phyloP scores from a whole-genome alignment of 257 asterid species.

The Rhazya stricta region DNA sequence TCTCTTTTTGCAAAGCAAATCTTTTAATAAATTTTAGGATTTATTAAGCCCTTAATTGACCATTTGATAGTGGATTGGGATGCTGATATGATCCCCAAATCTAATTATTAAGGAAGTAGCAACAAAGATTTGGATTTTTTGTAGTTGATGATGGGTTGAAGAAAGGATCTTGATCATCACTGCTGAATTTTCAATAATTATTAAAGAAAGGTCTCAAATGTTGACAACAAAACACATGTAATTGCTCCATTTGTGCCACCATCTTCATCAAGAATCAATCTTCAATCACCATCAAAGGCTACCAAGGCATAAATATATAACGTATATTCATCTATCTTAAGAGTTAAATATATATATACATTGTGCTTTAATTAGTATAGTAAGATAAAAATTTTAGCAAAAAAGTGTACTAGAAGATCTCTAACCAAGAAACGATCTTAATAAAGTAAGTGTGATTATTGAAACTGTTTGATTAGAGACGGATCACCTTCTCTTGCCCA shows the following conservation, averaged over 20 bases:
- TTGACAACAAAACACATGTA: background rate
- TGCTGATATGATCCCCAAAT: background rate
- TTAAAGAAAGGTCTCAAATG: background rate
- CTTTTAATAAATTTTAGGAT: too few species aligned
- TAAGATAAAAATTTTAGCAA: too few species aligned
- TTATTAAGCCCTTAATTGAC: too few species aligned
- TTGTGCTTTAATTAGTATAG: too few species aligned
- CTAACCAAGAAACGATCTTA: background rate
- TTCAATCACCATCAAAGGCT: constrained; percentile 4
- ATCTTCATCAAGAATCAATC: constrained; percentile 3
- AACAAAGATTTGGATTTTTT: background rate
- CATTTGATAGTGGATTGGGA: too few species aligned
- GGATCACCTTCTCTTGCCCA: background rate
- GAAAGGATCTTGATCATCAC: background rate
- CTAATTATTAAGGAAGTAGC: background rate
- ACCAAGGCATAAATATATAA: too few species aligned
- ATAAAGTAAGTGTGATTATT: too few species aligned
- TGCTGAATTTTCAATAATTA: too few species aligned
- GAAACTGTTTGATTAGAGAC: background rate
- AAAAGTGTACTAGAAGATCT: too few species aligned
- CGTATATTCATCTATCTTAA: too few species aligned
- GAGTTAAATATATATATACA: too few species aligned
- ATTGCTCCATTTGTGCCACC: background rate
- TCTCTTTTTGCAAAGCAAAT: too few species aligned
- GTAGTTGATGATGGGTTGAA: background rate